Base-by-base conservation (phyloP, 441 rosid genomes). In the Jatropha multifida region DNA sequence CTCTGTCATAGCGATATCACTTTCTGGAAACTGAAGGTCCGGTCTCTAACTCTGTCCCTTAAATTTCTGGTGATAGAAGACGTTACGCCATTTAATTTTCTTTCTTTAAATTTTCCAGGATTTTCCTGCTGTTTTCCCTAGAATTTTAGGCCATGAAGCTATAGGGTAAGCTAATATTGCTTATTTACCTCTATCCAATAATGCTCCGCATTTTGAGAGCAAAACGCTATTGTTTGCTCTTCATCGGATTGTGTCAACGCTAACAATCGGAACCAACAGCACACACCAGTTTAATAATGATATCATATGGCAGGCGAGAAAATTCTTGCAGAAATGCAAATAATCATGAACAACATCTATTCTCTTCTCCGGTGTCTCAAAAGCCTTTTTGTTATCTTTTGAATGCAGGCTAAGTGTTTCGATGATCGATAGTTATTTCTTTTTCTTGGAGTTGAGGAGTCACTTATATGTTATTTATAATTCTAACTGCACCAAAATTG, bases 111-210 rank as follows among this genome's bases (percentile, higher is more conserved):
- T 41, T 65, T 68, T 58, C 72, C 71, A 91, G 94, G 94, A 79
- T 62, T 88, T 88, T 71, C 94, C 93, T 5, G 88, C 82, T 5
- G 79, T 85, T 78, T 85, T 84, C 59, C 98, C 97, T 0, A 87
- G 92, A 77, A 90, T 94, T 67, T 83, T 94, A 0, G 94, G 96
- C 66, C 97, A 92, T 68, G 94, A 94, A 79, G 96, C 98, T 3
- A 80, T 92, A 5, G 90, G 94, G 97, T 92, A 65, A 79, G 88
- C 70, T 27, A 41, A 15, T 12, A 51, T 51, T 51, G 18, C 15
- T 66, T 9, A 32, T 32, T 32, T 32, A 32, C 32, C 32, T 32
- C 32, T 44, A 5, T 42, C 9, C 7, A 26, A 12, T 48, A 6
- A 14, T 27, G 37, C 37, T 68, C 1, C 14, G 7, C 15, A 5